phyloP scores from a whole-genome alignment of 495 filamentous ascomycete species.

The Neurospora sp. region DNA sequence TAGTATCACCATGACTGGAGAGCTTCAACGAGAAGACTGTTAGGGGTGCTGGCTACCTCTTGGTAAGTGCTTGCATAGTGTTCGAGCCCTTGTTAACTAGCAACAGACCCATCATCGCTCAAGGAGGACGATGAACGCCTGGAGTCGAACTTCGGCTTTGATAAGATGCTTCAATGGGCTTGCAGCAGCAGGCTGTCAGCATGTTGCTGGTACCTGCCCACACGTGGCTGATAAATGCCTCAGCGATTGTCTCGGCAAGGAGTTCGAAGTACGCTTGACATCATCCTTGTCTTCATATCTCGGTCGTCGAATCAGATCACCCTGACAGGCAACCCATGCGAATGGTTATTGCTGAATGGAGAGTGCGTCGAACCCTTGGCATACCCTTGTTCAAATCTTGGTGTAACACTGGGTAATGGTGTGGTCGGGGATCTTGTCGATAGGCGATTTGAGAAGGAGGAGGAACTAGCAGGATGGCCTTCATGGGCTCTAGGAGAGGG shows the following conservation, averaged over 20 bases:
- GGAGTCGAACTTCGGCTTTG: not conserved
- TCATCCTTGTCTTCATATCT: not conserved
- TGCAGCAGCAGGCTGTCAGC: not conserved
- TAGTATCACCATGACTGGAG: not conserved
- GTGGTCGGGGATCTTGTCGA: not conserved
- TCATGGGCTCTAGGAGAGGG: not conserved
- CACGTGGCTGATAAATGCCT: not conserved
- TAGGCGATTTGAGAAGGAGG: not conserved
- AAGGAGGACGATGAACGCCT: not conserved
- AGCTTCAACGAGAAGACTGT: not conserved
- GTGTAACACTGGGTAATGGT: not conserved
- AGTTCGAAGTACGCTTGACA: not conserved
- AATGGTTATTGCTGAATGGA: not conserved
- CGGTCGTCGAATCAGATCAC: not conserved
- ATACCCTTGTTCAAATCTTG: not conserved
- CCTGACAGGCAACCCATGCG: not conserved
- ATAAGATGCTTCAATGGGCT: not conserved
- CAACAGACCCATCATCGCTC: not conserved
- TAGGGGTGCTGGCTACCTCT: not conserved
- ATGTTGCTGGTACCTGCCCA: not conserved
- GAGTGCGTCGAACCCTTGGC: not conserved
- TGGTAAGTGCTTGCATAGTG: not conserved
- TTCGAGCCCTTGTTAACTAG: not conserved
- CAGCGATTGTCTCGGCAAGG: not conserved
- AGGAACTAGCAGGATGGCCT: not conserved